phyloP scores from a whole-genome alignment of 2,329 filamentous ascomycete genomes.

The Niveomyces coronatus region DNA sequence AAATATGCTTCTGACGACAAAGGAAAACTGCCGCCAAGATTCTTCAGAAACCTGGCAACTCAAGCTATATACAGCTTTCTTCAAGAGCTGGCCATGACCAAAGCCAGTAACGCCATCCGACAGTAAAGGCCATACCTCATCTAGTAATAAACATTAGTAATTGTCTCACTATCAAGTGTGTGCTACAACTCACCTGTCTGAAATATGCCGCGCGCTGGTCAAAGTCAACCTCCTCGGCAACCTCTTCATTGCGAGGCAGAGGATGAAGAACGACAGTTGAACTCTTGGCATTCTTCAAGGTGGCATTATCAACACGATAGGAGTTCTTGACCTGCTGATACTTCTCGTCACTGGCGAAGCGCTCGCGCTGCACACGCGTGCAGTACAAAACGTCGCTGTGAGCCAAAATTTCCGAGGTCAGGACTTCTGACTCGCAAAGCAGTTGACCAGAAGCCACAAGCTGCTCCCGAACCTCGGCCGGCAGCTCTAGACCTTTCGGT shows the following conservation, averaged over 20 bases:
- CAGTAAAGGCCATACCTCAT: constrained; percentile 98
- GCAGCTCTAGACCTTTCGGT: constrained; percentile 68
- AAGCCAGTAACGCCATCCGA: constrained; percentile 90
- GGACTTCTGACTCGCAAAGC: constrained; percentile 59
- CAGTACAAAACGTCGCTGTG: constrained; percentile 91
- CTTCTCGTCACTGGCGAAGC: constrained; percentile 69
- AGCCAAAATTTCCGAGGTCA: constrained; percentile 80
- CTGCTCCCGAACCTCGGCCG: constrained; percentile 60
- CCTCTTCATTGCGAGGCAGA: constrained; percentile 84
- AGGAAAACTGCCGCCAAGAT: too few relatives aligned
- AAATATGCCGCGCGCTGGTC: constrained; percentile 97
- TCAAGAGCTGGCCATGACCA: constrained; percentile 58
- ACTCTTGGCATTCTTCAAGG: constrained; percentile 82
- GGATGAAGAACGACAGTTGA: constrained; percentile 95
- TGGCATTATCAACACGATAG: constrained; percentile 82
- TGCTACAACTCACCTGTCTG: constrained; percentile 77
- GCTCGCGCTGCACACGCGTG: constrained; percentile 92
- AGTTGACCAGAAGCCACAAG: constrained; percentile 69
- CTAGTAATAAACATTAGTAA: constrained; percentile 34
- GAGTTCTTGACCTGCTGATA: constrained; percentile 84
- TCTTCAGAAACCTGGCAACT: constrained; percentile 9
- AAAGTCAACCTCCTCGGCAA: constrained; percentile 93
- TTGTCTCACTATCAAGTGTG: not conserved
- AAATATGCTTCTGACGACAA: not conserved
- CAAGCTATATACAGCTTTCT: constrained; percentile 6